These are phyloP conservation scores for Cruciata laevipes DNA, from an alignment of 257 asterid species.

Conservation along the genomic window DNA sequence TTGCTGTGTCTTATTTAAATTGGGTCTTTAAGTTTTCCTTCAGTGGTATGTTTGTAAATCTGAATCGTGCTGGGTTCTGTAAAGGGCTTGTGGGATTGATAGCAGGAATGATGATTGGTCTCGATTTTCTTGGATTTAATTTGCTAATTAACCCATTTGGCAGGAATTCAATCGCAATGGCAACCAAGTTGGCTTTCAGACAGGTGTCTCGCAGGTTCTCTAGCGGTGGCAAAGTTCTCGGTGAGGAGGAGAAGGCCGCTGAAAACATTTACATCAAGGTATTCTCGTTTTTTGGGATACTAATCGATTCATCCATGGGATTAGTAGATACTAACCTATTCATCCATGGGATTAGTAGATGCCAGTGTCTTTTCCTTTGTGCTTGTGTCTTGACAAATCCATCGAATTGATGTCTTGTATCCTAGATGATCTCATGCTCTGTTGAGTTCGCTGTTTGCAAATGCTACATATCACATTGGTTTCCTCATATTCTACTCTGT, in stretches of 20 bases:
- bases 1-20: neutral
- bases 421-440: neutral
- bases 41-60: neutral
- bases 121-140: neutral
- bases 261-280: conserved; percentile 95
- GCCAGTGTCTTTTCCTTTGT: neutral
- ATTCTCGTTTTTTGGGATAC: neutral
- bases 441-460: neutral
- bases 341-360: too few relatives aligned
- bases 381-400: neutral
- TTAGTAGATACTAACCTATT: neutral
- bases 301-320: neutral
- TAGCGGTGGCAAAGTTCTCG: conserved; percentile 59
- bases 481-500: neutral
- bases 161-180: conserved; percentile 50
- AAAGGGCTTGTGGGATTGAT: neutral
- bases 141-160: conserved; percentile 1
- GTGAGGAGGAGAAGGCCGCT: conserved; percentile 99
- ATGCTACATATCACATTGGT: neutral
- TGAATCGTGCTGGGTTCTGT: neutral
- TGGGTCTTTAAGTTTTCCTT: neutral
- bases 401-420: neutral
- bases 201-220: conserved; percentile 69
- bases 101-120: neutral
- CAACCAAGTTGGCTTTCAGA: conserved; percentile 62